Evolutionary conservation across 306 rosid species (phyloP), one percentile per base, ranked within the genome.

Genomic region (Fragaria nilgerrensis): DNA sequence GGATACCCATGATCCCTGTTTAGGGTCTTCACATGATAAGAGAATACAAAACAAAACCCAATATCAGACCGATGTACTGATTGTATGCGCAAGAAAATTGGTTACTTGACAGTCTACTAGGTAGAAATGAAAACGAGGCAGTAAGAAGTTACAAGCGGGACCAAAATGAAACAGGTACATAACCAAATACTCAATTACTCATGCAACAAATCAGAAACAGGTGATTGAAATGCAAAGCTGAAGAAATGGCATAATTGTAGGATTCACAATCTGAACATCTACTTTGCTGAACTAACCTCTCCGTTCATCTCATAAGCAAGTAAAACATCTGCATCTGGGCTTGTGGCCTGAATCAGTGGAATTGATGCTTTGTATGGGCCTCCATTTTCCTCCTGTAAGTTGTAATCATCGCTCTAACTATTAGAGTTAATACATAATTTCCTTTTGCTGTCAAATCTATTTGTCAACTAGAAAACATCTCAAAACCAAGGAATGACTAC

Each of bases 231-330:
- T 37, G 52, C 55, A 39, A 34, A 16, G 64, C 56, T 9, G 63
- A 56, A 70, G 23, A 15, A 27, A 29, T 43, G 25, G 5, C 48
- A n/a, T 4, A 59, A 39, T 27, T 44, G 10, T 47, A 29, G 1
- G 76, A 74, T 10, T 10, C 62, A 69, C 29, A 29, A 48, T 37
- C n/a, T 34, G 4, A 29, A 68, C 15, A 68, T 34, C 72, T n/a
- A 27, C 49, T 56, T 16, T 76, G 59, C 25, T 56, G 68, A 58
- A 87, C 88, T 84, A 79, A 95, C 98, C 79, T 92, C 90, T 72
- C 97, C 98, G 72, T 95, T 95, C 98, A 95, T 95, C 90, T 95
- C 98, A 73, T 92, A 95, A 77, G 97, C 97, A 81, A 95, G 93
- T 44, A 95, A 84, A 82, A 92, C 98, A 84, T 92, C 97, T 78